A percentile compares a stretch with the other conserved stretches of the same genome.
phyloP scores from a whole-genome alignment of 371 early-diverging fungal species.

The Entomophthora muscae region DNA sequence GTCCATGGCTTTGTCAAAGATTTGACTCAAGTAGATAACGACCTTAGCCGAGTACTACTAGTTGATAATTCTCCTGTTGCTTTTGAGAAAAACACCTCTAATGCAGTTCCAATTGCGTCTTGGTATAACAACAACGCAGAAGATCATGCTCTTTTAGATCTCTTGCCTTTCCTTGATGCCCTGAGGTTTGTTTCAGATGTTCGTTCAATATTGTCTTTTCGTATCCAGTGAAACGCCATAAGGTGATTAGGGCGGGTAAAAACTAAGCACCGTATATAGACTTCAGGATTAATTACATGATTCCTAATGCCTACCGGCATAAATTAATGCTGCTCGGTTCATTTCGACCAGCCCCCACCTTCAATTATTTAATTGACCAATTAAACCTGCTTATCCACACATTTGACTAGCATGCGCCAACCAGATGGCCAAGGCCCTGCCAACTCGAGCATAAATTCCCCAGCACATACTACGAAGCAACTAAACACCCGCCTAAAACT shows the following conservation, averaged over 20 bases:
- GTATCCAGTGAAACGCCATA: constrained; percentile 10
- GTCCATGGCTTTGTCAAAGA: constrained; percentile 79
- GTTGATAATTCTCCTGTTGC: constrained; percentile 82
- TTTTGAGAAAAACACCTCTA: constrained; percentile 68
- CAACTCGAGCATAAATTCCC: no score
- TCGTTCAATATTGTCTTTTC: constrained; percentile 24
- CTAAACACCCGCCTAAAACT: no score
- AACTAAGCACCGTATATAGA: background rate
- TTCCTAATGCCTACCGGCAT: background rate
- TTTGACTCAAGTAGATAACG: constrained; percentile 57
- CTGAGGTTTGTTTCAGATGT: constrained; percentile 72
- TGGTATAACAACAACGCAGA: constrained; percentile 54
- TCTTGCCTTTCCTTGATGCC: constrained; percentile 71
- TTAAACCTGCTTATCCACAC: no score
- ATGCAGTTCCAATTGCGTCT: constrained; percentile 65
- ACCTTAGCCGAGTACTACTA: constrained; percentile 71
- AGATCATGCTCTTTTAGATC: constrained; percentile 66
- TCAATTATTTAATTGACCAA: background rate
- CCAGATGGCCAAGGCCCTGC: no score
- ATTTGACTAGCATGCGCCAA: no score
- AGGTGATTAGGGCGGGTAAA: background rate
- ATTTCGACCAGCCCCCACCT: background rate
- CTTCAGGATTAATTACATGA: background rate
- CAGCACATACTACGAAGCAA: no score
- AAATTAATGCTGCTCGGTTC: background rate